Evolutionary conservation across 1,284 basidiomycete species (phyloP).

Genomic region (Pseudomicrostroma phylloplanum): DNA sequence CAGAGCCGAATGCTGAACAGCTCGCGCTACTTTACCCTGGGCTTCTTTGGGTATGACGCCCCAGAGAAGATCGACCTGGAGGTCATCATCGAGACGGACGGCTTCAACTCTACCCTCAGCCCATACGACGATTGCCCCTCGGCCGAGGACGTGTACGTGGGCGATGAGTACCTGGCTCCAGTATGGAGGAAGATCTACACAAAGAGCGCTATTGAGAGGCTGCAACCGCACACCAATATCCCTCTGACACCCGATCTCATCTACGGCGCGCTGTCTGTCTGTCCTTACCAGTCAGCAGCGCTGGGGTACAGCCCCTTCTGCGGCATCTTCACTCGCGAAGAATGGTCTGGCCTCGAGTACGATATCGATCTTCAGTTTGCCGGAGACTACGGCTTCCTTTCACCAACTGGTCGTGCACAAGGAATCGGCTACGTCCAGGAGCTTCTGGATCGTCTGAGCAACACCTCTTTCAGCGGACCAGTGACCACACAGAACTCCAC

Average conservation of each 20-base stretch:
- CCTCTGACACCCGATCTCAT: conserved; percentile 52
- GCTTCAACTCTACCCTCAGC: conserved; percentile 74
- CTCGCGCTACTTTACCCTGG: conserved; percentile 61
- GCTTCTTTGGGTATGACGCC: conserved; percentile 37
- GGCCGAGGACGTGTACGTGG: conserved; percentile 58
- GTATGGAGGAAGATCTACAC: conserved; percentile 47
- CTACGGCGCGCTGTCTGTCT: conserved; percentile 50
- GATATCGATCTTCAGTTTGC: conserved; percentile 59
- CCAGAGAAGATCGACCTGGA: conserved; percentile 38
- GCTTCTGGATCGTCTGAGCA: conserved; percentile 38
- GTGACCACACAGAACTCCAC: conserved; percentile 43
- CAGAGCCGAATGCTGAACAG: conserved; percentile 76
- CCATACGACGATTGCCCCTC: conserved; percentile 63
- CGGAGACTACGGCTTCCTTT: conserved; percentile 68
- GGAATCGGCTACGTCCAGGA: conserved; percentile 69
- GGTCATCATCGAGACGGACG: conserved; percentile 42
- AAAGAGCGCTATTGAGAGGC: conserved; percentile 24
- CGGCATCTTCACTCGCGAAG: conserved; percentile 74
- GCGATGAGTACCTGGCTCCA: conserved; percentile 55
- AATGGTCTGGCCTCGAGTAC: conserved; percentile 71
- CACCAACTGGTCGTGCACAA: conserved; percentile 68
- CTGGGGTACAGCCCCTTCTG: conserved; percentile 61
- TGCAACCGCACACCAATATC: conserved; percentile 33
- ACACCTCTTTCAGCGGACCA: conserved; percentile 21
- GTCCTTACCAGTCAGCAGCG: conserved; percentile 39